Evolutionary conservation across 108 stramenopile species (phyloP).

Genomic region (Heterococcus sp.): DNA sequence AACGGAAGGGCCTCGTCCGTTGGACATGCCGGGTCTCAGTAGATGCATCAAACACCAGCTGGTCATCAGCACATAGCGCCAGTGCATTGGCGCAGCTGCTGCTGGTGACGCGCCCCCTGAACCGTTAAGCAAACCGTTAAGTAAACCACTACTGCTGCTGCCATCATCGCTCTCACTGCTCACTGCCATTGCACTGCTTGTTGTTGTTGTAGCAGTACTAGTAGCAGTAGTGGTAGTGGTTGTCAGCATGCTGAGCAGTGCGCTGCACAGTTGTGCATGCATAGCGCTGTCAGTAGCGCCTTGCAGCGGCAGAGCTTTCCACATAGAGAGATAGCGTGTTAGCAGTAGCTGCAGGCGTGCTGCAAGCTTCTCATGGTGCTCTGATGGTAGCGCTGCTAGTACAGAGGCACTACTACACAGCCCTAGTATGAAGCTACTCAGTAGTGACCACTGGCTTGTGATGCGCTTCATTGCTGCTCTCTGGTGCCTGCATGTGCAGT

Average conservation of each 20-base stretch:
- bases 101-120: too few relatives aligned
- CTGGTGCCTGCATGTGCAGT: background rate
- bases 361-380: conserved; percentile 47
- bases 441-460: conserved; percentile 7
- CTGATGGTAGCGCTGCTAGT: conserved; percentile 18
- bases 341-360: conserved; percentile 23
- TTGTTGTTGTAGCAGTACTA: background rate
- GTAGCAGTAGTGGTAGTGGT: background rate
- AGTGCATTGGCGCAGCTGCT: conserved; percentile 13
- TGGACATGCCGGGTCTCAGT: conserved; percentile 1
- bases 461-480: conserved; percentile 24
- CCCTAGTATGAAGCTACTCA: conserved; percentile 14
- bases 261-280: background rate
- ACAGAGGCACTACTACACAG: conserved; percentile 27
- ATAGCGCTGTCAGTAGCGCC: background rate
- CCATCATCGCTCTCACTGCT: background rate
- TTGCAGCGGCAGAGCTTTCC: conserved; percentile 3
- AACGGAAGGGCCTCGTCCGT: background rate
- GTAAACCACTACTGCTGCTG: background rate
- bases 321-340: conserved; percentile 26
- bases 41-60: conserved; percentile 47
- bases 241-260: background rate
- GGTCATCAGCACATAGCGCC: conserved; percentile 43
- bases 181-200: background rate
- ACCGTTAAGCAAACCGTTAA: too few relatives aligned